Percentiles rank a stretch among this genome's conserved stretches.
Evolutionary conservation across 768 basidiomycete genomes (phyloP).

Genomic region (Phanerochaete carnosa): DNA sequence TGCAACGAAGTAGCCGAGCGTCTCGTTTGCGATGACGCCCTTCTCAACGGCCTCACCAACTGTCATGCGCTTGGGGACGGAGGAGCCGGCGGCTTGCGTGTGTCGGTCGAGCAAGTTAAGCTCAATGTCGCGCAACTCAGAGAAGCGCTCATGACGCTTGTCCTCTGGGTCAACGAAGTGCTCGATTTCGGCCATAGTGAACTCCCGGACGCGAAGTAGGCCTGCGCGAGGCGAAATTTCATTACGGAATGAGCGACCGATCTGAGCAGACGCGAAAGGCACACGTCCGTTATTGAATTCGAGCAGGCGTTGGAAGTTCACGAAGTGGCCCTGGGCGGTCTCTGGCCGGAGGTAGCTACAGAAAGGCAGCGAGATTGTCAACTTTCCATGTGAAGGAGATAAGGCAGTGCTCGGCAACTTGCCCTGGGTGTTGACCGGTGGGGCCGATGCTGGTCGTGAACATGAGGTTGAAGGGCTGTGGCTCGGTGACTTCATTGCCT

Average conservation of each 20-base stretch:
- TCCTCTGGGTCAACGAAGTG: constrained; percentile 96
- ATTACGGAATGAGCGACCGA: constrained; percentile 95
- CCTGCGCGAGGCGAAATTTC: constrained; percentile 98
- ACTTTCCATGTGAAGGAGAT: not conserved
- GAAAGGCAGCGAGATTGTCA: not conserved
- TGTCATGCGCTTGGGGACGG: constrained; percentile 57
- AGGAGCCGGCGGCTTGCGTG: constrained; percentile 76
- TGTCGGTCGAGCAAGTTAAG: constrained; percentile 79
- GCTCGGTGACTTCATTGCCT: constrained; percentile 88
- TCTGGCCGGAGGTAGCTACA: constrained; percentile 91
- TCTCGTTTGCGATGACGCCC: constrained; percentile 93
- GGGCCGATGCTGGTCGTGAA: constrained; percentile 97
- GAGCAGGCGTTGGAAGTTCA: constrained; percentile 94
- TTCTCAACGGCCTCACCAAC: constrained; percentile 87
- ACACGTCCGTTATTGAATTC: constrained; percentile 98
- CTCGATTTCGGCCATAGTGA: constrained; percentile 99
- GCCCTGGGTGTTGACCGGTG: constrained; percentile 96
- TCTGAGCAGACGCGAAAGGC: constrained; percentile 96
- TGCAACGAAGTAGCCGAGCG: constrained; percentile 95
- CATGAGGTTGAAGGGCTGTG: constrained; percentile 98
- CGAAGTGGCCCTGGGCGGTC: constrained; percentile 97
- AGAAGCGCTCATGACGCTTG: constrained; percentile 85
- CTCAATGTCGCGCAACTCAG: constrained; percentile 70
- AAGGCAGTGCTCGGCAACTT: constrained; percentile 21
- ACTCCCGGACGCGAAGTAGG: constrained; percentile 94